A percentile compares a stretch with the other conserved stretches of the same genome.
phyloP scores from a whole-genome alignment of 192 early-diverging fungal species.

The Dimargaris cristalligena region DNA sequence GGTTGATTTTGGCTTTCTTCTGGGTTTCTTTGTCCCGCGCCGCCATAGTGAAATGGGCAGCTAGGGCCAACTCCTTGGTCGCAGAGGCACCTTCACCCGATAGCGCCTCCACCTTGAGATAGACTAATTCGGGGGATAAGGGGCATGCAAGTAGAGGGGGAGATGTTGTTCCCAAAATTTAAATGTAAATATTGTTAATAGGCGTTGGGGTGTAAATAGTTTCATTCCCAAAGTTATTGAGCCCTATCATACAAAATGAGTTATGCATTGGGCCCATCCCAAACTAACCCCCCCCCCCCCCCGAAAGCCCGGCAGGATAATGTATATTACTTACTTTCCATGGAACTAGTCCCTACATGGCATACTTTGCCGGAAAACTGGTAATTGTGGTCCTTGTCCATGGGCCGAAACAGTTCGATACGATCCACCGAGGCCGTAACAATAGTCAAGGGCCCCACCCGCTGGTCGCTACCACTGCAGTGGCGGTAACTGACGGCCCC shows the following conservation, averaged over 20 bases:
- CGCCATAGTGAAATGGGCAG: slow-evolving; percentile 82
- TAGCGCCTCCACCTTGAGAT: slow-evolving; percentile 47
- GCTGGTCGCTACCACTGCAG: slow-evolving; percentile 31
- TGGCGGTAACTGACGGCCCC: slow-evolving; percentile 66
- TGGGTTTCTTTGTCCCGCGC: slow-evolving; percentile 51
- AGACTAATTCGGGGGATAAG: too few species aligned
- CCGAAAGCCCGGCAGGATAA: too few species aligned
- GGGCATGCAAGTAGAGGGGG: too few species aligned
- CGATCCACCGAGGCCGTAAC: slow-evolving; percentile 81
- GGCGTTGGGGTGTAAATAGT: too few species aligned
- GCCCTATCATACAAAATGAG: too few species aligned
- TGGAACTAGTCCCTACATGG: slow-evolving; percentile 68
- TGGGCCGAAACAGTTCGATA: slow-evolving; percentile 51
- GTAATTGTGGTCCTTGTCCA: slow-evolving; percentile 48
- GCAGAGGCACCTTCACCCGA: slow-evolving; percentile 14
- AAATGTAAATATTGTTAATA: too few species aligned
- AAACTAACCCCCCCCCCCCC: too few species aligned
- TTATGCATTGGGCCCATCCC: too few species aligned
- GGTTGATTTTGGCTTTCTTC: slow-evolving; percentile 54
- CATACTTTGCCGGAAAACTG: slow-evolving; percentile 69
- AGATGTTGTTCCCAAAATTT: too few species aligned
- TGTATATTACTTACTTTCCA: too few species aligned
- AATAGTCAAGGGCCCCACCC: slow-evolving; percentile 44
- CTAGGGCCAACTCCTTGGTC: slow-evolving; percentile 36
- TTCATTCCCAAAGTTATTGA: too few species aligned